Evolutionary conservation across 495 filamentous ascomycete genomes (phyloP), one percentile per base, ranked within the genome.

Genomic region (Rhypophila decipiens): DNA sequence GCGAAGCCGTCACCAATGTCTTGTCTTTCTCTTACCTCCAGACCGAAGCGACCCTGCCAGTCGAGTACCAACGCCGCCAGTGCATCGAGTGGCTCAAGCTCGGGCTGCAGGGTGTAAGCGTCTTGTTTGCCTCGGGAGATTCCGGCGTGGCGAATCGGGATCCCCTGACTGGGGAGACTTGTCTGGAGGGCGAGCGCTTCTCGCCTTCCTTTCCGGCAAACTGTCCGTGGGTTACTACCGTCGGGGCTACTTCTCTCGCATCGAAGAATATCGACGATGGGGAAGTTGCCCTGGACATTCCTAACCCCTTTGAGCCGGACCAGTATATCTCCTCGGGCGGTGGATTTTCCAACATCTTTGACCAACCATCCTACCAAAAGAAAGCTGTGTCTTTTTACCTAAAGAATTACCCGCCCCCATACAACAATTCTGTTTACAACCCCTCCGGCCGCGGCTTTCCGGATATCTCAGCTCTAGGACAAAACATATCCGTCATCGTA

Each of bases 71-170:
- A 24, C 43, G 50, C 27, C 54, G 64, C 7, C 51, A 65, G 51
- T 68, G 62, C 40, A 43, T 39, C 44, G 59, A 65, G 65, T 60
- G 64, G 61, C 73, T 84, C 71, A 85, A 85, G 66, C 75, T 85
- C 18, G 78, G 74, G 12, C 67, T 83, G 21, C 71, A 72, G 56
- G 82, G 82, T 13, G 73, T 78, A 12, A 76, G 75, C 0, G 64
- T 81, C 19, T 47, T 85, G 18, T 71, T 73, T 35, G 72, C 79
- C 5, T 78, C 75, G 1, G 80, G 79, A 15, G 79, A 84, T 62
- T 68, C 78, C 29, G 79, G 82, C 15, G 73, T 63, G 2, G 69
- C 21, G 46, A 31, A 31, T 31, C 13, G 7, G 7, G 27, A 31
- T 31, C 27, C 27, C 55, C 49, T 1, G 38, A 22, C 17, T 38